Conservation (phyloP, 192 early-diverging fungal genomes). For the Thamnidium elegans region DNA sequence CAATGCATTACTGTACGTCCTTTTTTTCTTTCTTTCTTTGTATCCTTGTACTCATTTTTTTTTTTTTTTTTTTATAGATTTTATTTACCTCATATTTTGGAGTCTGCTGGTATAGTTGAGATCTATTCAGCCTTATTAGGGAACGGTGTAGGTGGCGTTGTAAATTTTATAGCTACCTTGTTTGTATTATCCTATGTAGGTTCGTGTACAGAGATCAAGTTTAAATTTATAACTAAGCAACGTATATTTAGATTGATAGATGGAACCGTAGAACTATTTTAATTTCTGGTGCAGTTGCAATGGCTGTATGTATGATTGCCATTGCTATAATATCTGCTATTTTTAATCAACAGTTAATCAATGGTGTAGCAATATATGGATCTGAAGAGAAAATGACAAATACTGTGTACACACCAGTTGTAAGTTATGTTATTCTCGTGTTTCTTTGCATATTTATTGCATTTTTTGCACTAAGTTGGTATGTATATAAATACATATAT, state of each 20-base stretch:
- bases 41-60: background rate
- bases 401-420: slow-evolving; percentile 18
- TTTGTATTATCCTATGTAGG: slow-evolving; percentile 42
- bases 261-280: slow-evolving; percentile 67
- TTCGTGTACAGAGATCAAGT: background rate
- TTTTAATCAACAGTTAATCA: slow-evolving; percentile 1
- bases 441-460: slow-evolving; percentile 65
- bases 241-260: slow-evolving; percentile 57
- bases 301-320: slow-evolving; percentile 16
- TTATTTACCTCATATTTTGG: slow-evolving; percentile 28
- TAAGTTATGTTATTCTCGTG: slow-evolving; percentile 48
- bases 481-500: background rate
- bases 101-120: slow-evolving; percentile 20
- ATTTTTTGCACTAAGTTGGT: slow-evolving; percentile 62
- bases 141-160: slow-evolving; percentile 25
- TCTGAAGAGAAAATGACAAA: slow-evolving; percentile 13
- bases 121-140: slow-evolving; percentile 16
- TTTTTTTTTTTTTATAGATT: too few species aligned
- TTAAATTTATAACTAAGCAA: background rate
- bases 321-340: slow-evolving; percentile 21
- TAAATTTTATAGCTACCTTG: slow-evolving; percentile 28
- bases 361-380: slow-evolving; percentile 33
- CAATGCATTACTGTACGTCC: slow-evolving; percentile 70
- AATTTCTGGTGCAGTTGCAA: slow-evolving; percentile 56
- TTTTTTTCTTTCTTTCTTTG: background rate